These are phyloP conservation scores for Agaricus subrufescens DNA, from an alignment of 768 basidiomycete genomes.

Conservation along the genomic window DNA sequence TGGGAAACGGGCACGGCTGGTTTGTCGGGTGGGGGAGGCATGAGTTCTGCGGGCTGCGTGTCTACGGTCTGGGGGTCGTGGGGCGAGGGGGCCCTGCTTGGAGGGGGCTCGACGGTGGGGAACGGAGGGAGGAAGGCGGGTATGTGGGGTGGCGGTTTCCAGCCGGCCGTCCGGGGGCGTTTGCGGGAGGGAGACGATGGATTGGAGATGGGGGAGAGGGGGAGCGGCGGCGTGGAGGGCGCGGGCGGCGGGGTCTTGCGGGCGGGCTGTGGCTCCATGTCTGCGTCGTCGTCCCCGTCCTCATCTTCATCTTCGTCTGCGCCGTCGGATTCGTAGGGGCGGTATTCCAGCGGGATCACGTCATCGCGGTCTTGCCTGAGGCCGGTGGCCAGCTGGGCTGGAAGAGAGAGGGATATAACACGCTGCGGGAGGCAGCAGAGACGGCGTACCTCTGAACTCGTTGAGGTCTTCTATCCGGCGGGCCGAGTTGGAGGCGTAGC, in stretches of 20 bases:
- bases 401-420: slow-evolving; percentile 21
- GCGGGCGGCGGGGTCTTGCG: slow-evolving; percentile 20
- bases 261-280: slow-evolving; percentile 3
- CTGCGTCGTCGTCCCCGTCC: slow-evolving; percentile 26
- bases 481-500: slow-evolving; percentile 60
- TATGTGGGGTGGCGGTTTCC: slow-evolving; percentile 60
- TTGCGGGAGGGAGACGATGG: slow-evolving; percentile 54
- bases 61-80: slow-evolving; percentile 28
- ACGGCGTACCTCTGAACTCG: slow-evolving; percentile 59
- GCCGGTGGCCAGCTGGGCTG: slow-evolving; percentile 60
- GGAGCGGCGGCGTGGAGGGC: slow-evolving; percentile 36
- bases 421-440: slow-evolving; percentile 9
- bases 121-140: slow-evolving; percentile 69
- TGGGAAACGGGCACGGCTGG: slow-evolving; percentile 35
- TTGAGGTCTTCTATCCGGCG: slow-evolving; percentile 68
- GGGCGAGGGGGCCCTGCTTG: slow-evolving; percentile 25
- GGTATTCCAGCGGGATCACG: slow-evolving; percentile 48
- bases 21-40: slow-evolving; percentile 25
- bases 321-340: slow-evolving; percentile 28
- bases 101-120: slow-evolving; percentile 45
- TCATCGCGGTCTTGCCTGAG: slow-evolving; percentile 52
- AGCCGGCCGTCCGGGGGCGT: slow-evolving; percentile 48
- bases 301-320: slow-evolving; percentile 26
- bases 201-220: slow-evolving; percentile 55
- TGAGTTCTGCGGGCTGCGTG: slow-evolving; percentile 23